Percentiles rank a stretch among this genome's conserved stretches.
These are phyloP conservation scores for Quercus parvula DNA, from an alignment of 306 rosid genomes.

Conservation along the genomic window DNA sequence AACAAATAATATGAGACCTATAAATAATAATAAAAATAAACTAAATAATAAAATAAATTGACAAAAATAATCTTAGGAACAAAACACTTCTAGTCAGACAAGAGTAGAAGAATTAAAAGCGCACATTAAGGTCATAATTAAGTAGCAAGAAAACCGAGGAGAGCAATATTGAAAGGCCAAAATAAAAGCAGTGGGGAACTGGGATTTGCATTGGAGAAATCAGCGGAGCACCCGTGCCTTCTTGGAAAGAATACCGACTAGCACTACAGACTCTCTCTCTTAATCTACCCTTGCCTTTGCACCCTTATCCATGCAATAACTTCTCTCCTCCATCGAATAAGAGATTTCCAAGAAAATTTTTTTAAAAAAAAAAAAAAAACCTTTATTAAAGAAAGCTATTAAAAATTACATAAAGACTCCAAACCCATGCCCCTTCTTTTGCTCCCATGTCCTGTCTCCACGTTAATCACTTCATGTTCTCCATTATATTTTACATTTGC, in stretches of 20 bases:
- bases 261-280: too few species aligned
- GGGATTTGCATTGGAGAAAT: conserved; percentile 79
- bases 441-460: conserved; percentile 29
- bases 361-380: too few species aligned
- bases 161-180: conserved; percentile 21
- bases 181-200: conserved; percentile 30
- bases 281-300: conserved; percentile 1
- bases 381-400: conserved; percentile 43
- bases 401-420: not conserved
- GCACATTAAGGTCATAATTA: conserved; percentile 3
- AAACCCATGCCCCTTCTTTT: conserved; percentile 31
- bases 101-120: not conserved
- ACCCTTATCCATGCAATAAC: conserved; percentile 26
- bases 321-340: conserved; percentile 15
- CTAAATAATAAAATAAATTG: too few species aligned
- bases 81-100: not conserved
- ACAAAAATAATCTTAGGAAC: too few species aligned
- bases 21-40: too few species aligned
- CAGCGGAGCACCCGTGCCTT: conserved; percentile 97
- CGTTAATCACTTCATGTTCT: not conserved
- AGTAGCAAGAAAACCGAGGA: conserved; percentile 32
- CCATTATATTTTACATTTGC: not conserved
- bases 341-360: conserved; percentile 76
- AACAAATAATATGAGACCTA: too few species aligned
- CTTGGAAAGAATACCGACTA: conserved; percentile 47